Evolutionary conservation across 768 basidiomycete genomes (phyloP).

Genomic region (Amanita muscaria): DNA sequence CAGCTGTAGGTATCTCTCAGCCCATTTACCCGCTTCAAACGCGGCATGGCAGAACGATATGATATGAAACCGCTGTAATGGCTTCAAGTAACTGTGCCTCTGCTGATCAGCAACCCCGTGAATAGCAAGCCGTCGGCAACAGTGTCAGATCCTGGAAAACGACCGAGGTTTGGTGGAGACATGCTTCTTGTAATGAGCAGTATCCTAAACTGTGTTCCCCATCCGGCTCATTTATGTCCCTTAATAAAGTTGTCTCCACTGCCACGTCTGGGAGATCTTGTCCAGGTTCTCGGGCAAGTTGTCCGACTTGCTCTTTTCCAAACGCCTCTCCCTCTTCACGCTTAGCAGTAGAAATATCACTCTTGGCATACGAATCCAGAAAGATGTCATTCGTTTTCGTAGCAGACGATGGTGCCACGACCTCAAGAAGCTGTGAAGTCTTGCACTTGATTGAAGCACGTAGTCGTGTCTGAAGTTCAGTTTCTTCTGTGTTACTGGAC

Average conservation of each 20-base stretch:
- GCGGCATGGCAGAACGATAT: constrained; percentile 98
- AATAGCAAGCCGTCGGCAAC: constrained; percentile 65
- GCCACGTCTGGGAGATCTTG: constrained; percentile 55
- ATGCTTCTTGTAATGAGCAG: constrained; percentile 96
- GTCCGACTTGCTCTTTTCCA: constrained; percentile 23
- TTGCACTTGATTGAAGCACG: constrained; percentile 66
- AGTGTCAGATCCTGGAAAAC: background rate
- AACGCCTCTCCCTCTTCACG: constrained; percentile 50
- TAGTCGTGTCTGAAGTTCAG: too few species aligned
- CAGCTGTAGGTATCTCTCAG: constrained; percentile 85
- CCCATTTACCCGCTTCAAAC: constrained; percentile 97
- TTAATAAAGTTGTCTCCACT: constrained; percentile 56
- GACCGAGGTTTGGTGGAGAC: background rate
- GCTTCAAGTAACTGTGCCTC: constrained; percentile 68
- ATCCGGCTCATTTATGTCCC: constrained; percentile 74
- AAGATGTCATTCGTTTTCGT: constrained; percentile 17
- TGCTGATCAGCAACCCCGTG: constrained; percentile 92
- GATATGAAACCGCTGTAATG: constrained; percentile 80
- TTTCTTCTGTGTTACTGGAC: too few species aligned
- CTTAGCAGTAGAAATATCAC: constrained; percentile 54
- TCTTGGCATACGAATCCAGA: too few species aligned
- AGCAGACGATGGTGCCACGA: constrained; percentile 33
- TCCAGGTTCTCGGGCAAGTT: constrained; percentile 17
- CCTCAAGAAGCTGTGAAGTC: constrained; percentile 65
- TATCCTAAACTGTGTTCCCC: constrained; percentile 87